These are phyloP conservation scores for Arthrobotrys sphaeroides DNA, from an alignment of 2,329 filamentous ascomycete species.

Conservation along the genomic window DNA sequence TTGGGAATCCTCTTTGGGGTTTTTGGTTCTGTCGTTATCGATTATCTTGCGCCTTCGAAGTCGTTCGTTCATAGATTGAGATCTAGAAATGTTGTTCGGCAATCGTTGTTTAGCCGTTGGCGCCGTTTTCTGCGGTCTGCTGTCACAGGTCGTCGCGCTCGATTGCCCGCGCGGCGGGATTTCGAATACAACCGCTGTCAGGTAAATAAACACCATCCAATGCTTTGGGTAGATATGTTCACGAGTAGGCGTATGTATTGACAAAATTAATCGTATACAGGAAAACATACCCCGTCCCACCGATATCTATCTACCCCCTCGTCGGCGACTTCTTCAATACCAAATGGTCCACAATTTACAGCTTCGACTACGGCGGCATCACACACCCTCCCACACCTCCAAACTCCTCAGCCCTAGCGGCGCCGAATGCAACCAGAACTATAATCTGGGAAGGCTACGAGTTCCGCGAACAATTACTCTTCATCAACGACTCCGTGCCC, in stretches of 20 bases:
- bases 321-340: conserved; percentile 52
- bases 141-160: conserved; percentile 30
- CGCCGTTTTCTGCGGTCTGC: conserved; percentile 7
- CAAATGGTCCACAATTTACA: conserved; percentile 45
- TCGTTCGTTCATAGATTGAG: background rate
- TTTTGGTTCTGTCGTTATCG: conserved; percentile 15
- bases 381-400: conserved; percentile 27
- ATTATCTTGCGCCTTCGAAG: background rate
- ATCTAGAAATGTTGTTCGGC: conserved; percentile 23
- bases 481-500: conserved; percentile 40
- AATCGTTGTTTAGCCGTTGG: conserved; percentile 20
- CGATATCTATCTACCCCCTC: conserved; percentile 42
- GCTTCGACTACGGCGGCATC: conserved; percentile 37
- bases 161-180: conserved; percentile 41
- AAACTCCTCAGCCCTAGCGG: background rate
- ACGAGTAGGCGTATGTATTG: background rate
- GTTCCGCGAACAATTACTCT: conserved; percentile 36
- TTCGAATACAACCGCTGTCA: conserved; percentile 46
- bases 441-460: conserved; percentile 41
- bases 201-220: conserved; percentile 6
- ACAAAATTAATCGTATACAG: background rate
- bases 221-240: background rate
- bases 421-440: conserved; percentile 35
- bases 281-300: conserved; percentile 48
- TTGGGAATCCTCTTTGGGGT: background rate